Conservation (phyloP, 441 rosid genomes). For the Monsonia emarginata region DNA sequence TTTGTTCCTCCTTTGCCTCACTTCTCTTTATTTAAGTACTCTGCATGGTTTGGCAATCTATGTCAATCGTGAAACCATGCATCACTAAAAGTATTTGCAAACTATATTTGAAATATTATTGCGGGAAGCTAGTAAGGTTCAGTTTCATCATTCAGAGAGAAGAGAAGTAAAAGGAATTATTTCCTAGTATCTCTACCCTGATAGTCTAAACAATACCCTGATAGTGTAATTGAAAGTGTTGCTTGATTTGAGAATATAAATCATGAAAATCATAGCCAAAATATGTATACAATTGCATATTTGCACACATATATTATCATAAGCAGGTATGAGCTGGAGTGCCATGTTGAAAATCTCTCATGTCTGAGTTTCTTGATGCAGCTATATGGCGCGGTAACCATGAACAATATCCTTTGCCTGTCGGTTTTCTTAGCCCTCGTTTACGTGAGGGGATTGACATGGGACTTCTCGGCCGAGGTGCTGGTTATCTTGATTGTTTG, state of each 20-base stretch:
- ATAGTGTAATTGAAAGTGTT: background rate
- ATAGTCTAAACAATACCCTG: background rate
- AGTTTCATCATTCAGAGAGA: background rate
- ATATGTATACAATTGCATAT: background rate
- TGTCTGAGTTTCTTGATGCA: background rate
- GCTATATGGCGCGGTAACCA: conserved; percentile 28
- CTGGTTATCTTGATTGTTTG: conserved; percentile 22
- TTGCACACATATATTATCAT: background rate
- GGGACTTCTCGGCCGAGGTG: conserved; percentile 25
- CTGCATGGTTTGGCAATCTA: no score
- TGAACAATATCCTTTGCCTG: conserved; percentile 22
- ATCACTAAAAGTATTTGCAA: background rate
- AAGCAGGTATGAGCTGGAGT: background rate
- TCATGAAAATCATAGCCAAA: background rate
- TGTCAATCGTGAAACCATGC: background rate
- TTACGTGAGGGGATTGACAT: conserved; percentile 19
- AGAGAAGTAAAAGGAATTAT: background rate
- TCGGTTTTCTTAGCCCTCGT: conserved; percentile 24
- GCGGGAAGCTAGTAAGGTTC: background rate
- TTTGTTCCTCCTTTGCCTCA: conserved; percentile 20
- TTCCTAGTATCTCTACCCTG: no score
- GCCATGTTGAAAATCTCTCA: background rate
- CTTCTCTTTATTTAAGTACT: background rate
- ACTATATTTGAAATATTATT: background rate
- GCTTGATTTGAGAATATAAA: background rate